phyloP scores from a whole-genome alignment of 2,329 filamentous ascomycete genomes.

The Colletotrichum gloeosporioides region DNA sequence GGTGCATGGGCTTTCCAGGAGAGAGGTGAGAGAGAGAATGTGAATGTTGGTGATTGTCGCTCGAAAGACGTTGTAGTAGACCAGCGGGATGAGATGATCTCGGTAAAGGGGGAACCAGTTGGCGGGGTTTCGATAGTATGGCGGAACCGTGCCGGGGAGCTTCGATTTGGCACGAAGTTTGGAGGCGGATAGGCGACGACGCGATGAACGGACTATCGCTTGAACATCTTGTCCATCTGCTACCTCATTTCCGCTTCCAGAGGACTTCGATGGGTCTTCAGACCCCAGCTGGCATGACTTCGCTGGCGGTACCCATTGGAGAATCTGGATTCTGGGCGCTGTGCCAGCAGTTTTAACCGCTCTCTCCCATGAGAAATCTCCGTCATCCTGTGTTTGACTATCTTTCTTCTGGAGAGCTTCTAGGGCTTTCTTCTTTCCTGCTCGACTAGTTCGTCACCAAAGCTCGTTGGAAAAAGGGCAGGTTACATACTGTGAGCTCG shows the following conservation, averaged over 20 bases:
- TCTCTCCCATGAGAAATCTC: not conserved
- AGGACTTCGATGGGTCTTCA: not conserved
- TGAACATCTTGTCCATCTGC: not conserved
- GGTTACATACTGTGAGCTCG: slow-evolving; percentile 35
- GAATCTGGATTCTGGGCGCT: not conserved
- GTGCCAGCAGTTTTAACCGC: not conserved
- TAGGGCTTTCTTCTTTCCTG: slow-evolving; percentile 16
- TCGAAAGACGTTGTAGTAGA: slow-evolving; percentile 43
- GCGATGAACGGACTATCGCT: not conserved
- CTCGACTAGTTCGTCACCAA: not conserved
- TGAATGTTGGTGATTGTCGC: slow-evolving; percentile 36
- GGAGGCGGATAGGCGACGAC: not conserved
- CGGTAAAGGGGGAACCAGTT: slow-evolving; percentile 26
- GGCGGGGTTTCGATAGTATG: not conserved
- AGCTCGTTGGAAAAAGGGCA: accelerated
- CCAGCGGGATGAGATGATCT: slow-evolving; percentile 37
- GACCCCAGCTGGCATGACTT: not conserved
- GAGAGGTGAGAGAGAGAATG: slow-evolving; percentile 29
- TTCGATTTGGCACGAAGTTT: not conserved
- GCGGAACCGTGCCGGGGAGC: not conserved
- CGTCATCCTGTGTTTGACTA: not conserved
- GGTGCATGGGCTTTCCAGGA: slow-evolving; percentile 22
- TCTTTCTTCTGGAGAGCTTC: not conserved
- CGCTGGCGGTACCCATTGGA: not conserved
- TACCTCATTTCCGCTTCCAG: not conserved